These are phyloP conservation scores for Sugiyamaella lignohabitans DNA, from an alignment of 805 yeast genomes.

Conservation along the genomic window DNA sequence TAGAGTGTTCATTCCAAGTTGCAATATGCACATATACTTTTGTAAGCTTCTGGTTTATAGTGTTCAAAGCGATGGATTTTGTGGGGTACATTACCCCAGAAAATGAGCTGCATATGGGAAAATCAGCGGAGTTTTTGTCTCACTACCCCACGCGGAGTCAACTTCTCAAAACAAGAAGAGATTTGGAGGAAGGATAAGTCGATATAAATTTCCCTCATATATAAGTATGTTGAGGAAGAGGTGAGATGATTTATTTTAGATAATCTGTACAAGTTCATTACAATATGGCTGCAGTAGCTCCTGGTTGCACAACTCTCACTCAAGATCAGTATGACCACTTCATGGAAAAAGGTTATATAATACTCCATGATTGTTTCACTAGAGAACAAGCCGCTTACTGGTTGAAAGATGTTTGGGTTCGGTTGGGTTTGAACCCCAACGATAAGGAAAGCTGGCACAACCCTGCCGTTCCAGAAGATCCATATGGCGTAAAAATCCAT, in stretches of 20 bases:
- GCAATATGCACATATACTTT: too few species aligned
- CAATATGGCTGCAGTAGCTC: constrained; percentile 1
- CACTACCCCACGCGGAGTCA: too few species aligned
- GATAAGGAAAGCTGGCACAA: constrained; percentile 9
- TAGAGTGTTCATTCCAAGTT: too few species aligned
- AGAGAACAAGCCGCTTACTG: constrained; percentile 9
- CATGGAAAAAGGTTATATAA: constrained; percentile 9
- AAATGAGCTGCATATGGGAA: neutral
- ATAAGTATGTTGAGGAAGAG: too few species aligned
- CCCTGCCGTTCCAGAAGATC: constrained; percentile 5
- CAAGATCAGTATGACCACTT: constrained; percentile 8
- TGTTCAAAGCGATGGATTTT: too few species aligned
- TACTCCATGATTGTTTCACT: constrained; percentile 8
- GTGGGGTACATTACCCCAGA: neutral
- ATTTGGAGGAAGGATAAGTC: too few species aligned
- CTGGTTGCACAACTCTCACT: constrained; percentile 6
- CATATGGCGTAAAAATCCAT: constrained; percentile 9
- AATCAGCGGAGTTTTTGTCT: neutral
- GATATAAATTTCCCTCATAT: too few species aligned
- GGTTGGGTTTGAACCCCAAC: constrained; percentile 11
- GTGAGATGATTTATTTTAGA: neutral
- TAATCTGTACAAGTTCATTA: neutral
- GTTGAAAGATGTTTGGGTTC: constrained; percentile 12
- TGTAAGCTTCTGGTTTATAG: too few species aligned
- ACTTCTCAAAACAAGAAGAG: too few species aligned